Conservation (phyloP, 208 protist genomes). For the Leishmania amazonensis region DNA sequence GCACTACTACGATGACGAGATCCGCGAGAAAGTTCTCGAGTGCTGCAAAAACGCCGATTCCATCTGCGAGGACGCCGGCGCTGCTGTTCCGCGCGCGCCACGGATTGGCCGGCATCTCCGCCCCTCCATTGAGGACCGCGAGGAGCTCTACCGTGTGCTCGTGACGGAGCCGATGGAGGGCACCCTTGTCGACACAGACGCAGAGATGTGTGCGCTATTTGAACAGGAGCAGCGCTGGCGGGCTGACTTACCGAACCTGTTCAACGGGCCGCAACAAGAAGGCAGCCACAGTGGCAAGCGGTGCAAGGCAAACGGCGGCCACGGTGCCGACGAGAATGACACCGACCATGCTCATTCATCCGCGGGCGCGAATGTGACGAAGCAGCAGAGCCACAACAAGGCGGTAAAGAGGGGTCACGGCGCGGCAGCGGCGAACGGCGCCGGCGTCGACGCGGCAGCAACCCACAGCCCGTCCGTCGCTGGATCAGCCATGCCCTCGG, state of each 20-base stretch:
- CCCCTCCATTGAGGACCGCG: conserved; percentile 32
- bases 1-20: conserved; percentile 43
- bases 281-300: not conserved
- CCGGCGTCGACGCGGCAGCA: not conserved
- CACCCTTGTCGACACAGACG: conserved; percentile 48
- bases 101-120: conserved; percentile 18
- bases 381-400: not conserved
- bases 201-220: conserved; percentile 34
- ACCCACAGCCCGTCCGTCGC: not conserved
- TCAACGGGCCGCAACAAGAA: not conserved
- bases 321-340: not conserved
- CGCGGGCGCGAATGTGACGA: not conserved
- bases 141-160: conserved; percentile 28
- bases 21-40: conserved; percentile 19
- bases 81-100: not conserved
- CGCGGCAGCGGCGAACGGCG: not conserved
- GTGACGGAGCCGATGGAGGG: conserved; percentile 22
- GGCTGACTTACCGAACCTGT: conserved; percentile 2
- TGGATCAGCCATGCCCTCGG: not conserved
- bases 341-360: not conserved
- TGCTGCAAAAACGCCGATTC: not conserved
- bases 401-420: not conserved
- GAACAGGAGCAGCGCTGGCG: conserved; percentile 42
- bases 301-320: not conserved
- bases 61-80: not conserved